Conservation (phyloP, 2,329 filamentous ascomycete genomes). For the Sclerotinia trifoliorum region DNA sequence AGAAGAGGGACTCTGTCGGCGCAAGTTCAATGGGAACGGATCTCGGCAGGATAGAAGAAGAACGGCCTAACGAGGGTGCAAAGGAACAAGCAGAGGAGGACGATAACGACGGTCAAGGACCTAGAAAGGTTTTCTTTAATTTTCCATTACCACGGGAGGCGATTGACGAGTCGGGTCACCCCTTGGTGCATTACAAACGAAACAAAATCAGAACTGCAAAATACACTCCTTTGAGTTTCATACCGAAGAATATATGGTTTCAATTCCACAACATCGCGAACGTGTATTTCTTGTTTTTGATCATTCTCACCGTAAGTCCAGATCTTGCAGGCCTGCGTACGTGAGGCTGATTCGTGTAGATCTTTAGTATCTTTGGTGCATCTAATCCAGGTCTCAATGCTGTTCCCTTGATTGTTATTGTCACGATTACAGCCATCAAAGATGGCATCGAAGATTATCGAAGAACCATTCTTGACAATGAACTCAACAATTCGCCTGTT, state of each 20-base stretch:
- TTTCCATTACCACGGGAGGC: constrained; percentile 71
- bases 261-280: constrained; percentile 99
- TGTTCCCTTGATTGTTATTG: constrained; percentile 89
- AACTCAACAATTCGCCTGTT: constrained; percentile 93
- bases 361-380: constrained; percentile 94
- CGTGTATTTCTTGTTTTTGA: constrained; percentile 95
- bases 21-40: constrained; percentile 41
- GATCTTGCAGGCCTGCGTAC: neutral
- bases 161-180: constrained; percentile 77
- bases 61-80: constrained; percentile 28
- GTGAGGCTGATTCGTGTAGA: constrained; percentile 52
- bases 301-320: constrained; percentile 83
- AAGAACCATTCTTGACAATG: constrained; percentile 84
- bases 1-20: constrained; percentile 58
- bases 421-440: constrained; percentile 84
- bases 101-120: constrained; percentile 43
- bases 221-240: constrained; percentile 91
- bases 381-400: constrained; percentile 86
- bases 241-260: constrained; percentile 95
- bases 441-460: constrained; percentile 95
- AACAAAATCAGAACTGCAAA: constrained; percentile 99
- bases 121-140: constrained; percentile 79
- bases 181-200: constrained; percentile 67
- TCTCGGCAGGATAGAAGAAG: constrained; percentile 37
- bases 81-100: constrained; percentile 40